Base-by-base conservation (phyloP, 106 monocot species). In the Allium fistulosum region DNA sequence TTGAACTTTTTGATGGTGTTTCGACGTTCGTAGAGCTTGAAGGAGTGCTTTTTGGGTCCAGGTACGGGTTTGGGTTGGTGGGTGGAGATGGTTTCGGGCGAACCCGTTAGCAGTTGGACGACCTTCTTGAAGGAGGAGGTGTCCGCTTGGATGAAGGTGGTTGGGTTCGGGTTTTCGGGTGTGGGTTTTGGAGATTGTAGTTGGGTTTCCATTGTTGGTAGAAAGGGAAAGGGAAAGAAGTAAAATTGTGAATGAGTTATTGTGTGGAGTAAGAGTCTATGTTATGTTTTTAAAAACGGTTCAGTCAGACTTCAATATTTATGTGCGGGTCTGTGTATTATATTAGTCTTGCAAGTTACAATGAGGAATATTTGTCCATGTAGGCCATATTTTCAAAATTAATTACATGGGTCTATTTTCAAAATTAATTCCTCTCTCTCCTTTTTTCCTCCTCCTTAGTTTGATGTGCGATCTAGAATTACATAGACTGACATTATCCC, bases 11-110 rank as follows among this genome's bases (percentile, higher is more conserved):
- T 88, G 72, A 96, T 56, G 78, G 88, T 86, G 58, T 59, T 74
- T 11, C 96, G 83, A 59, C 96, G 88, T 80, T 96, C 96, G 80
- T 96, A 88, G 71, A 96, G 86, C 82, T 96, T 96, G 86, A 92
- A 96, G 59, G 96, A 58, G 9, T 76, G 91, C 63, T 81, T 85
- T 82, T 96, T 91, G 3, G 48, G 49, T 7, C 53, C 53, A 7
- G 55, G 48, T 17, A 37, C 37, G 37, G 63, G 51, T 18, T 57
- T 56, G 0, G 28, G 60, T 37, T 59, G 46, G 66, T 73, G 51
- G 69, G 73, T 67, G 58, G 80, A 53, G 58, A 86, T 51, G 45
- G 87, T 84, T 52, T 84, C 83, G 13, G 79, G 61, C 26, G 95
- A 88, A 51, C 96, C 96, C 56, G 96, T 96, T 69, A 96, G 88